These are phyloP conservation scores for Colletotrichum sansevieriae DNA, from an alignment of 2,329 filamentous ascomycete species.

Conservation along the genomic window DNA sequence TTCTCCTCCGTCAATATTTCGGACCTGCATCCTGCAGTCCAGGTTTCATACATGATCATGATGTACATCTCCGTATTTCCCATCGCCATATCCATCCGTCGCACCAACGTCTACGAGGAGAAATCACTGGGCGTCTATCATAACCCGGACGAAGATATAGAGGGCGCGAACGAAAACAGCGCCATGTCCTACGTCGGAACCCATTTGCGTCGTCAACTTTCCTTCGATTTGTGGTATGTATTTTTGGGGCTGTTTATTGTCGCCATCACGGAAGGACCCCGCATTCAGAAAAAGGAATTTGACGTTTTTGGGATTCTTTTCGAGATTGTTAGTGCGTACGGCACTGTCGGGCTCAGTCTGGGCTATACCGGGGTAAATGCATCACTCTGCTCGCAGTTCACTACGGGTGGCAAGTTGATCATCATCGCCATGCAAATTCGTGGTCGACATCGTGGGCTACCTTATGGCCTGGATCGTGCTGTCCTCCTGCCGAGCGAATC, in stretches of 20 bases:
- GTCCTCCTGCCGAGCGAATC: slow-evolving; percentile 70
- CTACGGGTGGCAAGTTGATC: slow-evolving; percentile 76
- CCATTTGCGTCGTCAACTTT: slow-evolving; percentile 92
- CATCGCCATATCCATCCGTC: slow-evolving; percentile 93
- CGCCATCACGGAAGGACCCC: slow-evolving; percentile 84
- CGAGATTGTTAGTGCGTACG: slow-evolving; percentile 91
- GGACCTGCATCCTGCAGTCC: slow-evolving; percentile 87
- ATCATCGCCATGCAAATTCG: slow-evolving; percentile 78
- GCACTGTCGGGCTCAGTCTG: slow-evolving; percentile 91
- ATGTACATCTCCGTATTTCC: slow-evolving; percentile 99
- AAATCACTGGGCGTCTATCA: slow-evolving; percentile 82
- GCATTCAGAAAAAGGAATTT: slow-evolving; percentile 74
- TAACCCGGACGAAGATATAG: slow-evolving; percentile 59
- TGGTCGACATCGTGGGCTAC: slow-evolving; percentile 76
- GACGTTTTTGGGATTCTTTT: slow-evolving; percentile 81
- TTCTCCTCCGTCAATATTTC: slow-evolving; percentile 86
- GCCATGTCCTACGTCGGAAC: slow-evolving; percentile 88
- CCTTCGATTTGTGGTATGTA: slow-evolving; percentile 98
- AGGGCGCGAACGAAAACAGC: slow-evolving; percentile 65
- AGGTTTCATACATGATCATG: slow-evolving; percentile 96
- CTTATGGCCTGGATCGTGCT: slow-evolving; percentile 75
- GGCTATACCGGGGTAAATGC: slow-evolving; percentile 83
- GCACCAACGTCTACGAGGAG: slow-evolving; percentile 97
- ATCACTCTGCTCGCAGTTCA: slow-evolving; percentile 87
- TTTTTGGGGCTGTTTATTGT: slow-evolving; percentile 95